Base-by-base conservation (phyloP, 129 eudicot species). In the Artemisia argyi region DNA sequence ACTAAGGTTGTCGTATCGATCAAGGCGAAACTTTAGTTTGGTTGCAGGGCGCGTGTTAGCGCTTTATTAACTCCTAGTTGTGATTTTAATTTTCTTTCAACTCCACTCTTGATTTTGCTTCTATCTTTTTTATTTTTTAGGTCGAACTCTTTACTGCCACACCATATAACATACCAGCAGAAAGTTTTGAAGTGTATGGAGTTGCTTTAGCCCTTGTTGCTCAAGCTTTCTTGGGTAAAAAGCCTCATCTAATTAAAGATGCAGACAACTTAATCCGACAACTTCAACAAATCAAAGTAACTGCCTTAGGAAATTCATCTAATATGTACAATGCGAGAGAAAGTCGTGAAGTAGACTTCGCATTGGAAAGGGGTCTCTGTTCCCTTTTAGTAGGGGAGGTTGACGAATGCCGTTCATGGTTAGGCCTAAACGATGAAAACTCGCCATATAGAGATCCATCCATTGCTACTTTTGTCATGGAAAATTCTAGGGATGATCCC, bases 121-220 rank as follows among this genome's bases (percentile, higher is more conserved):
- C 28, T 69, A 55, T 47, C 16, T 44, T 63, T 77, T 62, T 13
- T 54, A 18, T 8, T 66, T 61, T 55, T 48, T 73, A 94, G 98
- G 95, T 94, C 55, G 96, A 94, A 74, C 91, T 94, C 54, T 94
- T 86, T 71, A 83, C 65, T 50, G 88, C 99, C 64, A 94, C 97
- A 60, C 97, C 99, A 64, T 79, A 84, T 80, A 86, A 90, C 74
- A 94, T 94, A 68, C 99, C 97, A 7, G 96, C 97, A 3, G 91
- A 88, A 80, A 90, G 88, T 78, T 94, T 88, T 76, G 99, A 94
- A 82, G 99, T 88, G 10, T 90, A 88, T 54, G 96, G 92, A 68
- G 96, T 86, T 64, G 97, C 99, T 44, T 88, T 95, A 65, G 99
- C 99, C 7, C 89, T 90, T 74, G 96, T 95, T 20, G 90, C 97